Base-by-base conservation (phyloP, 192 early-diverging fungal genomes). In the Dissophora ornata region DNA sequence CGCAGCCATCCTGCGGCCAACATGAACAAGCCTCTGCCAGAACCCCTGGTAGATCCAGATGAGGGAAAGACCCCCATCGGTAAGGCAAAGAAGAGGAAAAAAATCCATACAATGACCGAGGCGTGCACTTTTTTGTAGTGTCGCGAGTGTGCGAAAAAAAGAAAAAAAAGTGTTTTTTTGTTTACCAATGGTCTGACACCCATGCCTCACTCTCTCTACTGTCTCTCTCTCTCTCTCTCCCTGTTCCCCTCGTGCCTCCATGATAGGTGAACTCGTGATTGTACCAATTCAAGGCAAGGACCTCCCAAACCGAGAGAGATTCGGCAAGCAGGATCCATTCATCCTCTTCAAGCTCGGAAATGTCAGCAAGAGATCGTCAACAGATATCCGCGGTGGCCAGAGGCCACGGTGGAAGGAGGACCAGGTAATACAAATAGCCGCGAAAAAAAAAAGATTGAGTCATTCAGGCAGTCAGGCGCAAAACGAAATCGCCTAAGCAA, bases 321-420 rank as follows among this genome's bases (percentile, higher is more conserved):
- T 87, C 28, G 86, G 86, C 25, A 87, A 87, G 32, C 84, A 82
- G 69, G 86, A 87, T 49, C 86, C 86, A 4, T 87, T 86, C 56
- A 79, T 80, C 45, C 71, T 85, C 21, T 81, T 87, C 67, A 67
- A 80, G 18, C 58, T 87, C 24, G 84, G 77, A 52, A 83, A 82
- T 40, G 77, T 68, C 30, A 59, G 74, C n/a, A 83, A 84, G 63
- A 80, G 79, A 45, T 79, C 73, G 16, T 69, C 70, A n/a, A 84
- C 86, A 21, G 84, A 85, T 36, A 71, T 84, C 47, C 75, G 84
- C 11, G 86, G 86, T 59, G 86, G 86, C 16, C 86, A 87, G 46
- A 69, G 80, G 29, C 86, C 86, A 10, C 44, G 57, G 38, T 87
- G 86, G 86, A 77, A 77, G 56, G 86, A 88, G 49, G 84, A 86